Percentiles rank a stretch among this genome's conserved stretches.
phyloP scores from a whole-genome alignment of 2,329 filamentous ascomycete genomes.

The Monosporascus sp. region DNA sequence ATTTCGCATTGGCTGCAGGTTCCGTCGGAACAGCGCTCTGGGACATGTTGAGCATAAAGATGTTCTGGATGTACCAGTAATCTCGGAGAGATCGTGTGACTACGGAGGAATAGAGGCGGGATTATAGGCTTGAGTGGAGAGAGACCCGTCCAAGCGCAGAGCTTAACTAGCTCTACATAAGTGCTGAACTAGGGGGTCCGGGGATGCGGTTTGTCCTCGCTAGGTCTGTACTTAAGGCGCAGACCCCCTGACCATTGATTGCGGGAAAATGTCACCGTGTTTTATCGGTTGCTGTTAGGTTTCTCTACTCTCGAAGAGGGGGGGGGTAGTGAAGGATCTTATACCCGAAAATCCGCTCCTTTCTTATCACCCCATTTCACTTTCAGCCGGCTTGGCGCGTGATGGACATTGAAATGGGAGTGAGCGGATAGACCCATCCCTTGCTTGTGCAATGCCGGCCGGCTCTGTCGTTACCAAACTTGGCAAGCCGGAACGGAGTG shows the following conservation, averaged over 20 bases:
- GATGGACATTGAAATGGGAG: background rate
- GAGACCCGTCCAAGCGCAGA: background rate
- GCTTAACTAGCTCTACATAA: background rate
- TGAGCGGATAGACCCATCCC: background rate
- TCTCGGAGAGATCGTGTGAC: background rate
- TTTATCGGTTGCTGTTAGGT: no score
- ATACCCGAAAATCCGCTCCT: background rate
- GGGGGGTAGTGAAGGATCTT: background rate
- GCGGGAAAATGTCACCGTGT: no score
- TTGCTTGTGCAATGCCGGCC: background rate
- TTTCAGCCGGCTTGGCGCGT: constrained; percentile 16
- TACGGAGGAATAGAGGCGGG: background rate
- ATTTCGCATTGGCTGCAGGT: background rate
- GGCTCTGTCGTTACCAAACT: background rate
- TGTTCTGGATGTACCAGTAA: background rate
- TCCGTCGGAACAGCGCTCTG: background rate
- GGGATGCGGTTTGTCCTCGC: background rate
- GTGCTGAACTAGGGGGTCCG: background rate
- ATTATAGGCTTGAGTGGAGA: background rate
- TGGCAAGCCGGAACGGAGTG: background rate
- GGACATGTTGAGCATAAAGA: background rate
- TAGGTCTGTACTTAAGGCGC: background rate
- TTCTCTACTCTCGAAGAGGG: background rate
- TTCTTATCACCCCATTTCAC: background rate
- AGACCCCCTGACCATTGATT: background rate